These are phyloP conservation scores for Ophiocordyceps robertsii DNA, from an alignment of 2,329 filamentous ascomycete species.

Conservation along the genomic window DNA sequence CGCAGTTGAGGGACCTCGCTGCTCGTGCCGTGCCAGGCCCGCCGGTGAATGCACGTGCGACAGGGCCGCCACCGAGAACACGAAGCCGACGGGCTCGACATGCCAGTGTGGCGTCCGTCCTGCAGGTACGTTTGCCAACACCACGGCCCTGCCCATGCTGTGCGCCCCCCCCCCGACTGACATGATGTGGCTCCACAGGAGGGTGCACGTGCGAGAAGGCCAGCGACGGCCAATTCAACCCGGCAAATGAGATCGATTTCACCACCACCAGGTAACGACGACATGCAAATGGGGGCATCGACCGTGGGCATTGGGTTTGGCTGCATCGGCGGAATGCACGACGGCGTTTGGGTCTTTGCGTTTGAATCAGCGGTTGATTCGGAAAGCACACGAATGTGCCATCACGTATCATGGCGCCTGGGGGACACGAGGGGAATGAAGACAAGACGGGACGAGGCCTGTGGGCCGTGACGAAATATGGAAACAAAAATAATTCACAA, in stretches of 20 bases:
- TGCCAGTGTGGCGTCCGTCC: slow-evolving; percentile 70
- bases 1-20: slow-evolving; percentile 55
- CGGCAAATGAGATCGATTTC: slow-evolving; percentile 69
- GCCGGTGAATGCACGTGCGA: slow-evolving; percentile 75
- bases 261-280: slow-evolving; percentile 48
- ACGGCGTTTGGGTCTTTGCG: no score
- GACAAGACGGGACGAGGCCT: no score
- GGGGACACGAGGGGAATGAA: no score
- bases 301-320: background rate
- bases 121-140: slow-evolving; percentile 41
- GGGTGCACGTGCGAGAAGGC: slow-evolving; percentile 78
- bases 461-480: no score
- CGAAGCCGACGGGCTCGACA: slow-evolving; percentile 39
- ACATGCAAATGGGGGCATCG: no score
- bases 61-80: slow-evolving; percentile 57
- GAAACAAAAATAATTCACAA: no score
- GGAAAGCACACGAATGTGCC: no score
- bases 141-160: background rate
- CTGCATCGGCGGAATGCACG: background rate
- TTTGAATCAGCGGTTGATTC: no score
- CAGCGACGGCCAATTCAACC: slow-evolving; percentile 45
- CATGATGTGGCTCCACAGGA: slow-evolving; percentile 23
- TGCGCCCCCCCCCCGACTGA: background rate
- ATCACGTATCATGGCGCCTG: no score
- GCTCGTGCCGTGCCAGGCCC: slow-evolving; percentile 71